Evolutionary conservation across 2,329 filamentous ascomycete genomes (phyloP), one percentile per base, ranked within the genome.

Genomic region (Cyphellophora attinorum): DNA sequence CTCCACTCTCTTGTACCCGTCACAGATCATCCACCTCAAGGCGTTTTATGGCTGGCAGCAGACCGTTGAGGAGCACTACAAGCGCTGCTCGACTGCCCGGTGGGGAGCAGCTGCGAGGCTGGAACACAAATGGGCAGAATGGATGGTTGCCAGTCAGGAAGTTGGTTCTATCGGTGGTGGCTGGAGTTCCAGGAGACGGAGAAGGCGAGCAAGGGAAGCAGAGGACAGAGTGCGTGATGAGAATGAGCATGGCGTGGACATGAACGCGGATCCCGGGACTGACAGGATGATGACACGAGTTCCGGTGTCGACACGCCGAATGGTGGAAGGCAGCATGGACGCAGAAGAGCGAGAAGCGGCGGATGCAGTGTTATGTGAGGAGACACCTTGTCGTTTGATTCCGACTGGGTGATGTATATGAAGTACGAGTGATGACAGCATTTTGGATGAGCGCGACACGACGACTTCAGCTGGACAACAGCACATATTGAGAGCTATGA

Each of bases 11-110:
- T 71, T 71, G 0, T 88, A 79, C 48, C 83, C 85, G 0, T 74
- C 76, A 1, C 80, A 94, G 53, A 75, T 93, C 38, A 85, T 96
- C 40, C 69, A 77, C 5, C 70, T 96, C 28, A 95, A 94, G 58
- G 93, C 86, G 59, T 96, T 89, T 64, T 93, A 93, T 56, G 85
- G 82, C 27, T 95, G 85, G 75, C 89, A 96, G 60, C 84, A 85
- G 62, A 95, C 86, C 0, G 86, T 95, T 4, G 82, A 95, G 47
- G 86, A 95, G 56, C 89, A 96, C 58, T 86, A 79, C 34, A 89
- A 88, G 61, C 76, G 88, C 3, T 84, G 95, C 1, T 58, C 93
- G 33, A 68, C 74, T 4, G 85, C 85, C 5, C 83, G 94, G 42
- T 72, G 85, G 39, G 65, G 69, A 0, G 71, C 82, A 1, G 91